Conservation (phyloP, 345 rosid genomes). For the Bruguiera gymnorhiza region DNA sequence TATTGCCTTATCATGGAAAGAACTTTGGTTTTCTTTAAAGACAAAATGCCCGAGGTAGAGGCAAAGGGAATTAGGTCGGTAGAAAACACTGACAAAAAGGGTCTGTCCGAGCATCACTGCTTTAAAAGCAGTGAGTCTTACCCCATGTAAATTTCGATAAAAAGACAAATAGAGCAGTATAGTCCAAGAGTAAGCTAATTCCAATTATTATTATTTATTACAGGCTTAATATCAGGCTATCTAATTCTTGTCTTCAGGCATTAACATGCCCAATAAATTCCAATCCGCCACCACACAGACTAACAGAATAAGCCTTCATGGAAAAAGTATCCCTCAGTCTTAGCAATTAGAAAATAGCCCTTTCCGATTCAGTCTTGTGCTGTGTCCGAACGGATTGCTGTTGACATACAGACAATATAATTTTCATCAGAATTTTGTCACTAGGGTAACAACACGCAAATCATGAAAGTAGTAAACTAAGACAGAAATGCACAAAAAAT, state of each 20-base stretch:
- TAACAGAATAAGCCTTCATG: background rate
- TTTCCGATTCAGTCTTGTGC: background rate
- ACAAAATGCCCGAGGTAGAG: too few species aligned
- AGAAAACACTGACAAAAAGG: too few species aligned
- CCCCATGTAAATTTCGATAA: background rate
- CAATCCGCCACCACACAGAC: constrained; percentile 8
- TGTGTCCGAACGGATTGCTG: constrained; percentile 23
- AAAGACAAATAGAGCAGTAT: background rate
- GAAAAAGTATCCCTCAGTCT: background rate
- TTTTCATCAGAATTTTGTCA: background rate
- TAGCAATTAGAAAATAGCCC: background rate
- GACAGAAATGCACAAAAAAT: background rate
- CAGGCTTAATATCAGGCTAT: background rate
- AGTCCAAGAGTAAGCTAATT: background rate
- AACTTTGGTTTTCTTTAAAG: too few species aligned
- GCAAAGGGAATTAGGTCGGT: too few species aligned
- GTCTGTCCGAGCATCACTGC: too few species aligned
- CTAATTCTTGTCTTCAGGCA: background rate
- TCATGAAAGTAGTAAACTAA: too few species aligned
- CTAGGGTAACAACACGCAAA: background rate
- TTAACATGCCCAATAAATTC: constrained; percentile 10
- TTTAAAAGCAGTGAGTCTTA: too few species aligned
- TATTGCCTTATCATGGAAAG: too few species aligned
- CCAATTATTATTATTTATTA: constrained; percentile 18
- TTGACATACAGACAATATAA: background rate